Evolutionary conservation across 1,284 basidiomycete species (phyloP).

Genomic region (Vanrija sp.): DNA sequence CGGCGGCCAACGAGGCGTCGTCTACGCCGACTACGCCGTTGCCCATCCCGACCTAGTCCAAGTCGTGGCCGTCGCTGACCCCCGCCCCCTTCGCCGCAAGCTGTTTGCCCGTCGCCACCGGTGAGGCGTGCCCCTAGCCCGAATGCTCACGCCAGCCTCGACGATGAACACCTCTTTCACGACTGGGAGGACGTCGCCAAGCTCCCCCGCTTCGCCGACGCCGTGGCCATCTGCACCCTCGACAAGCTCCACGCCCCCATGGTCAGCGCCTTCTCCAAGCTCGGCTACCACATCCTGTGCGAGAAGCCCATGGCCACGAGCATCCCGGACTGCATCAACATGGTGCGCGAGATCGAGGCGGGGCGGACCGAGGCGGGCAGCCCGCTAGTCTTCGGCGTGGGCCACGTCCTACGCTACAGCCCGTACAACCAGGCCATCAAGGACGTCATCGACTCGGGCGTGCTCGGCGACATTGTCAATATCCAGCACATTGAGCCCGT

Average conservation of each 20-base stretch:
- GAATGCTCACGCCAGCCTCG: constrained; percentile 47
- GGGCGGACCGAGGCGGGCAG: constrained; percentile 42
- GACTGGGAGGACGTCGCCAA: constrained; percentile 67
- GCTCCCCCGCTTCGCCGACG: constrained; percentile 69
- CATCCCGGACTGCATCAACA: constrained; percentile 65
- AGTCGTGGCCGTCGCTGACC: constrained; percentile 77
- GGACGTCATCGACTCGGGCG: constrained; percentile 64
- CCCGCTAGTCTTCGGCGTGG: constrained; percentile 69
- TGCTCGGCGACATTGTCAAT: constrained; percentile 71
- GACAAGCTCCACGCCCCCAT: constrained; percentile 72
- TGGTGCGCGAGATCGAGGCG: constrained; percentile 65
- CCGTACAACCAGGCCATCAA: constrained; percentile 70
- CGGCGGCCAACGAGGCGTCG: constrained; percentile 73
- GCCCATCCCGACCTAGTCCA: constrained; percentile 61
- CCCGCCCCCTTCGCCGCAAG: constrained; percentile 61
- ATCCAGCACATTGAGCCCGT: constrained; percentile 50
- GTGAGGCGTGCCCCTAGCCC: constrained; percentile 7
- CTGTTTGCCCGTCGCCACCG: constrained; percentile 58
- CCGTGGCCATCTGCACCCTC: constrained; percentile 64
- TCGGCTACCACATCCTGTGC: constrained; percentile 80
- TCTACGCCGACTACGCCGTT: constrained; percentile 66
- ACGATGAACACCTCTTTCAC: constrained; percentile 62
- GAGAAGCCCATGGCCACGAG: constrained; percentile 85
- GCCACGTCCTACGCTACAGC: constrained; percentile 83
- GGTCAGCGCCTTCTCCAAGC: constrained; percentile 65